A percentile compares a stretch with the other conserved stretches of the same genome.
Evolutionary conservation across 805 yeast genomes (phyloP).

Genomic region (Candida nonsorbophila): DNA sequence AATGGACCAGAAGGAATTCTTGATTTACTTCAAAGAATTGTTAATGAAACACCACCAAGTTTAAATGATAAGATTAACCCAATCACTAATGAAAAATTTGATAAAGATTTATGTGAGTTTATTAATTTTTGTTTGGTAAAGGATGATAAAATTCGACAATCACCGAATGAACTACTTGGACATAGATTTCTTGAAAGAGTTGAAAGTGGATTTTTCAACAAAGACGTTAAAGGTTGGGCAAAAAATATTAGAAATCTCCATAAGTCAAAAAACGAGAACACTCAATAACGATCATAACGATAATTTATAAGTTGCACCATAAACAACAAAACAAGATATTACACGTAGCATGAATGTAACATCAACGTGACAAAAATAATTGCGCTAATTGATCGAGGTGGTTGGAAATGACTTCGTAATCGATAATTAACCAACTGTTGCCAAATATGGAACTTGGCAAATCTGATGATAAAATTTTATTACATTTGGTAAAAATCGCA

Average conservation of each 20-base stretch:
- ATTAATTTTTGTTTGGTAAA: conserved; percentile 70
- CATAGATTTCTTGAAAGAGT: conserved; percentile 23
- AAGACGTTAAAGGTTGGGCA: conserved; percentile 37
- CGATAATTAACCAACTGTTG: too few relatives aligned
- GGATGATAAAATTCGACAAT: conserved; percentile 61
- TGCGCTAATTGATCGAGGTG: too few relatives aligned
- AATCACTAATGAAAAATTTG: conserved; percentile 25
- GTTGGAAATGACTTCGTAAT: too few relatives aligned
- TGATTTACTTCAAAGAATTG: conserved; percentile 87
- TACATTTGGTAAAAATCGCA: too few relatives aligned
- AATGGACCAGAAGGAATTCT: conserved; percentile 74
- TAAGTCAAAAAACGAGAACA: too few relatives aligned
- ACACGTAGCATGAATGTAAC: too few relatives aligned
- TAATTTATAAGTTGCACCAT: too few relatives aligned
- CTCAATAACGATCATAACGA: too few relatives aligned
- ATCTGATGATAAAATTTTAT: too few relatives aligned
- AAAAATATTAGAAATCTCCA: conserved; percentile 25
- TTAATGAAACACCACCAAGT: conserved; percentile 85
- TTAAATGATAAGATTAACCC: conserved; percentile 35
- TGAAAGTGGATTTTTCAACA: conserved; percentile 25
- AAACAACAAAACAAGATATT: too few relatives aligned
- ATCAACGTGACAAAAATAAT: too few relatives aligned
- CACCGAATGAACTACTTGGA: conserved; percentile 63
- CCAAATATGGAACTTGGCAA: too few relatives aligned
- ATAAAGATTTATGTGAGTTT: conserved; percentile 54